Evolutionary conservation across 2,329 filamentous ascomycete species (phyloP).

Genomic region (Epichloe aotearoae): DNA sequence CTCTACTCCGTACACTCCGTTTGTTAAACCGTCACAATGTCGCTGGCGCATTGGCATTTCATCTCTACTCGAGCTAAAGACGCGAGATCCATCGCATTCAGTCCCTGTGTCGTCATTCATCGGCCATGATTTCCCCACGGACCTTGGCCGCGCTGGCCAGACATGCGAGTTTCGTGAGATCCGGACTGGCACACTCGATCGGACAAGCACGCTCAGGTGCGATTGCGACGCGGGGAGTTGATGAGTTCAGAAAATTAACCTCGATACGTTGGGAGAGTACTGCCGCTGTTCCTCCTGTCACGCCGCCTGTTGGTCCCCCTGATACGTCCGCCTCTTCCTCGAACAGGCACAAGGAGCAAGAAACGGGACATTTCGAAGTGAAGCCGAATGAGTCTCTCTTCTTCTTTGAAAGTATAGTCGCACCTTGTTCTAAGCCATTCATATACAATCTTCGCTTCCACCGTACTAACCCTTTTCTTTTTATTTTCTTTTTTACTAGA

Average conservation of each 20-base stretch:
- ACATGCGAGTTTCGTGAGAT: neutral
- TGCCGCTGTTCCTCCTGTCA: neutral
- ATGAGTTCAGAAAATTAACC: neutral
- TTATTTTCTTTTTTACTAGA: conserved; percentile 32
- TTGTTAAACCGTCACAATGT: neutral
- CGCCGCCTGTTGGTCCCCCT: conserved; percentile 2
- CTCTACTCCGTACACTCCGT: neutral
- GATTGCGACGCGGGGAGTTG: neutral
- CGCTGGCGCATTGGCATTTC: neutral
- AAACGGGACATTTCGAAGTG: conserved; percentile 71
- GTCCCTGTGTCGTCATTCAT: neutral
- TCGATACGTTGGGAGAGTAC: conserved; percentile 14
- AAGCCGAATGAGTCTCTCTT: conserved; percentile 66
- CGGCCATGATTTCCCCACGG: conserved; percentile 17
- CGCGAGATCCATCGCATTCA: neutral
- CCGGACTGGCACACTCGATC: neutral
- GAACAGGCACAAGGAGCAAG: conserved; percentile 38
- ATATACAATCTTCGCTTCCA: too few relatives aligned
- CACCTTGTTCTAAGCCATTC: neutral
- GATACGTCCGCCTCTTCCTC: conserved; percentile 6
- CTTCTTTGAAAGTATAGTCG: conserved; percentile 69
- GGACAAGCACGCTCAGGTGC: neutral
- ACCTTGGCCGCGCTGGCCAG: conserved; percentile 13
- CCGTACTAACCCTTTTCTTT: too few relatives aligned
- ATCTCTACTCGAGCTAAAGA: neutral